Evolutionary conservation across 2,329 filamentous ascomycete genomes (phyloP), one percentile per base, ranked within the genome.

Genomic region (Penicillium brasilianum): DNA sequence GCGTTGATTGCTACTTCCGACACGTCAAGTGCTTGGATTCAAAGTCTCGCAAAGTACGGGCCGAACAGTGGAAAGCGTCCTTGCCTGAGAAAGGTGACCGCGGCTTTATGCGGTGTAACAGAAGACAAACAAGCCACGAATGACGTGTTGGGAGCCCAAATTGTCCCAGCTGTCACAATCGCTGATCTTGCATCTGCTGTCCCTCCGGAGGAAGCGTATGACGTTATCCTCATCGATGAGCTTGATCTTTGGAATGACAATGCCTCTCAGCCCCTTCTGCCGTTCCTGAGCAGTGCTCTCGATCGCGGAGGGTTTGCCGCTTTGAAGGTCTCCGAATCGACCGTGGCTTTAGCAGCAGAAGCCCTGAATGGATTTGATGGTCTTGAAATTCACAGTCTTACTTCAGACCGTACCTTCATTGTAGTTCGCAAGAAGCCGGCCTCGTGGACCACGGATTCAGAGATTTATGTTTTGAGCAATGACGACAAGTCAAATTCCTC

Each of bases 171-270:
- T 6, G 28, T 50, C 37, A 11, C 48, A 1, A 28, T 66, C 22
- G 43, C 39, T 4, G 25, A 61, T 11, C 52, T 66, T 36, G 36
- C 62, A 46, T 53, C 58, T 11, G 51, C 61, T 2, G 37, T 59
- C 1, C 44, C 63, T 14, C 34, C 57, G 13, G 62, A 63, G 25
- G 52, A 57, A 4, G 32, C 16, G 14, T 66, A 63, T 53, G 64
- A 66, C 36, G 37, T 66, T 18, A 20, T 65, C 5, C 36, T 66
- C 13, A 57, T 66, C 18, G 64, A 66, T 57, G 62, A 66, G 4
- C 22, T 52, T 4, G n/a, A 20, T 11, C 6, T 64, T 1, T 66
- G 64, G 64, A 50, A 58, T n/a, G 55, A 22, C 3, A 55, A 65
- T 22, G 11, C 14, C 0, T 50, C 34, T 14, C 44, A 57, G 14